phyloP scores from a whole-genome alignment of 495 filamentous ascomycete species.

The Aspergillus panamensis region DNA sequence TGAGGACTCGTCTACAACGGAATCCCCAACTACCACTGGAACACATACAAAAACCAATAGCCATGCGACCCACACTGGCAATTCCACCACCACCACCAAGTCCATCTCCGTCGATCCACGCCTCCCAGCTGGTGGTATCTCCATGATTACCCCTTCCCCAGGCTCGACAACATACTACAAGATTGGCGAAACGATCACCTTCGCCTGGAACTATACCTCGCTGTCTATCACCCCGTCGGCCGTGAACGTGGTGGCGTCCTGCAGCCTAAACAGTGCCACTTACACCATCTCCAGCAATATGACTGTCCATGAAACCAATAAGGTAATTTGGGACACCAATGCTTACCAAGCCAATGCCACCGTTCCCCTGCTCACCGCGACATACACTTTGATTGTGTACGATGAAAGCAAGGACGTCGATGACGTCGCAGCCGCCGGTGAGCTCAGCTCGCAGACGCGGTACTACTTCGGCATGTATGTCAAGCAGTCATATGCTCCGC shows the following conservation, averaged over 20 bases:
- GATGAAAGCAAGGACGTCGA: conserved; percentile 63
- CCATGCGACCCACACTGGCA: conserved; percentile 31
- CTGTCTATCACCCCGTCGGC: conserved; percentile 70
- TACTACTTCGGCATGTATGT: conserved; percentile 82
- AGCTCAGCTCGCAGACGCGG: conserved; percentile 60
- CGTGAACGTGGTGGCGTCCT: conserved; percentile 78
- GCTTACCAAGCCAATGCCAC: conserved; percentile 61
- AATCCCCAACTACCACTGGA: conserved; percentile 26
- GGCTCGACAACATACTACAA: conserved; percentile 74
- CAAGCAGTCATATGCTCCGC: conserved; percentile 59
- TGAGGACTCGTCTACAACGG: conserved; percentile 7
- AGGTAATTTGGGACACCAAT: conserved; percentile 75
- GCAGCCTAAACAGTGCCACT: conserved; percentile 58
- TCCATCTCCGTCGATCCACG: conserved; percentile 55
- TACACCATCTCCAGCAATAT: conserved; percentile 69
- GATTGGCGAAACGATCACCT: conserved; percentile 79
- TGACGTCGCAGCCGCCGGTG: conserved; percentile 64
- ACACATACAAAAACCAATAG: conserved; percentile 25
- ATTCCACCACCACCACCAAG: conserved; percentile 42
- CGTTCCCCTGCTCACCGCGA: conserved; percentile 61
- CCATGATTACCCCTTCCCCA: conserved; percentile 73
- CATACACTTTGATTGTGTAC: conserved; percentile 81
- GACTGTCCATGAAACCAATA: conserved; percentile 52
- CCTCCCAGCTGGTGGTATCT: conserved; percentile 66
- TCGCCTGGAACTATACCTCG: conserved; percentile 94